These are phyloP conservation scores for Evernia prunastri DNA, from an alignment of 495 filamentous ascomycete species.

Conservation along the genomic window DNA sequence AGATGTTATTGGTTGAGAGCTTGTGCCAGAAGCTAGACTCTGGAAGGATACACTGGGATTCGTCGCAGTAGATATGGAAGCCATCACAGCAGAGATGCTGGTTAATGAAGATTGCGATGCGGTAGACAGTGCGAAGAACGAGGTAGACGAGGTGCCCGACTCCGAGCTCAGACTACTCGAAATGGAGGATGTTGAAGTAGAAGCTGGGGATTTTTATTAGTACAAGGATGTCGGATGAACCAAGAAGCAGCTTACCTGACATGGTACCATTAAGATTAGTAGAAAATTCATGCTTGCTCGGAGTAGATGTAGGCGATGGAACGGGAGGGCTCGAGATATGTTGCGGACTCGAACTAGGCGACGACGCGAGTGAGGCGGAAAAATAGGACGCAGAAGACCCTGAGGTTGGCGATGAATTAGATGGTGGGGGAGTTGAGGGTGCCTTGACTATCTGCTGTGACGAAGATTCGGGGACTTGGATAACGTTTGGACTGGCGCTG, in stretches of 20 bases:
- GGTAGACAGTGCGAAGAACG: constrained; percentile 1
- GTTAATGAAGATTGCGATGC: constrained; percentile 12
- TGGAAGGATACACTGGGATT: background rate
- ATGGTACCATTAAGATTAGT: constrained; percentile 6
- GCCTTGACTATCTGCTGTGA: constrained; percentile 26
- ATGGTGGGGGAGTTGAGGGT: constrained; percentile 24
- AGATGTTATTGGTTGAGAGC: background rate
- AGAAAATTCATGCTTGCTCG: constrained; percentile 1
- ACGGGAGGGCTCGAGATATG: background rate
- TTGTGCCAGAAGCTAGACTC: background rate
- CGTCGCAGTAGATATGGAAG: constrained; percentile 1
- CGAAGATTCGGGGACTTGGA: constrained; percentile 12
- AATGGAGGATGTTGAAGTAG: constrained; percentile 8
- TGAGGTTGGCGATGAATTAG: constrained; percentile 14
- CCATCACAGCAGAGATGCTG: constrained; percentile 4
- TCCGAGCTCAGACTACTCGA: constrained; percentile 1
- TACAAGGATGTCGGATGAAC: background rate
- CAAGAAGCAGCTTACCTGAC: constrained; percentile 9
- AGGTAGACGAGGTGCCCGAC: background rate
- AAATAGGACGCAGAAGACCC: constrained; percentile 10
- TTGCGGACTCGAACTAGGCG: constrained; percentile 7
- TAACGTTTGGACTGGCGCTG: constrained; percentile 12
- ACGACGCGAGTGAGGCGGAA: constrained; percentile 11
- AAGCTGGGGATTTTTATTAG: constrained; percentile 4
- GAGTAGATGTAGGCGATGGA: constrained; percentile 10